A percentile compares a stretch with the other conserved stretches of the same genome.
Evolutionary conservation across 1,284 basidiomycete species (phyloP).

Genomic region (Cutaneotrichosporon cutaneum): DNA sequence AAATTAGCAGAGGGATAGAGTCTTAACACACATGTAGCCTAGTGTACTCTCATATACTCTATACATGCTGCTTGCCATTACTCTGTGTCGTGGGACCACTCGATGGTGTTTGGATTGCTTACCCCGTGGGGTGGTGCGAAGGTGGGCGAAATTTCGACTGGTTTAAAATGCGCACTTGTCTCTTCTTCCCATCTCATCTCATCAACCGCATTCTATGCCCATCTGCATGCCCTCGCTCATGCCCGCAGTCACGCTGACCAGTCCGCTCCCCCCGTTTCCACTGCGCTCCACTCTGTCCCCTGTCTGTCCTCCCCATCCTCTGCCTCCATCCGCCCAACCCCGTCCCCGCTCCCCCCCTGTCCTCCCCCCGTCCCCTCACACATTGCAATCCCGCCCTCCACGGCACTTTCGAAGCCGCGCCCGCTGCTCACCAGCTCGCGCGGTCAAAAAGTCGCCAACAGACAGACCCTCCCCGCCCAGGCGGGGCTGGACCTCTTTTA

Average conservation of each 20-base stretch:
- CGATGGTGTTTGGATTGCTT: too few species aligned
- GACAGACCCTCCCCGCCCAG: slow-evolving; percentile 13
- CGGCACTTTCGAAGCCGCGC: slow-evolving; percentile 53
- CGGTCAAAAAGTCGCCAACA: slow-evolving; percentile 51
- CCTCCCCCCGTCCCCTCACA: background rate
- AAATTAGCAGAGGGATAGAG: background rate
- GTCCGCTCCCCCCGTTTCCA: too few species aligned
- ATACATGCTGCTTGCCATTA: background rate
- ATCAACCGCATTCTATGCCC: background rate
- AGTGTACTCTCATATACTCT: background rate
- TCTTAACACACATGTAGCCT: background rate
- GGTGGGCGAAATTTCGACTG: background rate
- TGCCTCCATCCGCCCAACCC: background rate
- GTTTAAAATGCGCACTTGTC: background rate
- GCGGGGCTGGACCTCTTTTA: slow-evolving; percentile 33
- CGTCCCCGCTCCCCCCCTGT: background rate
- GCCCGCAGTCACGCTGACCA: too few species aligned
- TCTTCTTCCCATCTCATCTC: background rate
- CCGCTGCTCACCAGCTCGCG: slow-evolving; percentile 38
- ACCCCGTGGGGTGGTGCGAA: background rate
- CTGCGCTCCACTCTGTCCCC: too few species aligned
- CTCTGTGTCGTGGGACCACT: too few species aligned
- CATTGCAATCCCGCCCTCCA: too few species aligned
- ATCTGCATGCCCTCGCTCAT: too few species aligned
- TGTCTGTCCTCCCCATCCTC: background rate